phyloP scores from a whole-genome alignment of 139 green algal species.

The Zygnema cylindricum region DNA sequence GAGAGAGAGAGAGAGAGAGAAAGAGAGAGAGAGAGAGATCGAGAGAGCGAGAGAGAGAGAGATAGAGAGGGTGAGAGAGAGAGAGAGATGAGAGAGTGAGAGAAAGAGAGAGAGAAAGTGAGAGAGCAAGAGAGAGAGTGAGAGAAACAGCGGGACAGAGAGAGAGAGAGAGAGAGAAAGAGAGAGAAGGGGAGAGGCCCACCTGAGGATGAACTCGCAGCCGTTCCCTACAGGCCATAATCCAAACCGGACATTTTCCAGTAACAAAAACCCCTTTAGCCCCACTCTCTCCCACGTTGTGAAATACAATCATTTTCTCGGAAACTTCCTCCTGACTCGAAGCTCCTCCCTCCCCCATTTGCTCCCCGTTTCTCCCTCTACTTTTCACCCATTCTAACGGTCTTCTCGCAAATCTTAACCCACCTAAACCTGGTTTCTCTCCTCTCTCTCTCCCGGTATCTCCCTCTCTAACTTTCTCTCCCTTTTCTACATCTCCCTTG shows the following conservation, averaged over 20 bases:
- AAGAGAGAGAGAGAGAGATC: slow-evolving; percentile 17
- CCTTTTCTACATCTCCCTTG: background rate
- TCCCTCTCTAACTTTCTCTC: background rate
- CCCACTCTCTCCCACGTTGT: slow-evolving; percentile 66
- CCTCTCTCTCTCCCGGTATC: background rate
- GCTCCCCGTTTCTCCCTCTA: background rate
- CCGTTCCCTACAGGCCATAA: slow-evolving; percentile 71
- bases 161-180: slow-evolving; percentile 22
- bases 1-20: slow-evolving; percentile 13
- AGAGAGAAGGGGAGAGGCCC: slow-evolving; percentile 70
- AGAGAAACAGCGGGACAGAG: no score
- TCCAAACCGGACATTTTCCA: slow-evolving; percentile 75
- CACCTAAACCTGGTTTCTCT: background rate
- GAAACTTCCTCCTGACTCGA: background rate
- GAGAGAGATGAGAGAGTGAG: no score
- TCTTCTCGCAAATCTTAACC: background rate
- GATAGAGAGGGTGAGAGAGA: no score
- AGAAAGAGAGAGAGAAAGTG: no score
- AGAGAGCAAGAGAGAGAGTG: no score
- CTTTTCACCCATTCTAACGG: slow-evolving; percentile 13
- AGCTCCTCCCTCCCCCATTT: slow-evolving; percentile 1
- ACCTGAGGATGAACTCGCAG: slow-evolving; percentile 69
- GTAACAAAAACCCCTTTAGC: slow-evolving; percentile 72
- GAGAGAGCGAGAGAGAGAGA: no score
- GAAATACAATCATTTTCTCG: slow-evolving; percentile 55